Evolutionary conservation across 2,329 filamentous ascomycete genomes (phyloP).

Genomic region (Lecanicillium sp.): DNA sequence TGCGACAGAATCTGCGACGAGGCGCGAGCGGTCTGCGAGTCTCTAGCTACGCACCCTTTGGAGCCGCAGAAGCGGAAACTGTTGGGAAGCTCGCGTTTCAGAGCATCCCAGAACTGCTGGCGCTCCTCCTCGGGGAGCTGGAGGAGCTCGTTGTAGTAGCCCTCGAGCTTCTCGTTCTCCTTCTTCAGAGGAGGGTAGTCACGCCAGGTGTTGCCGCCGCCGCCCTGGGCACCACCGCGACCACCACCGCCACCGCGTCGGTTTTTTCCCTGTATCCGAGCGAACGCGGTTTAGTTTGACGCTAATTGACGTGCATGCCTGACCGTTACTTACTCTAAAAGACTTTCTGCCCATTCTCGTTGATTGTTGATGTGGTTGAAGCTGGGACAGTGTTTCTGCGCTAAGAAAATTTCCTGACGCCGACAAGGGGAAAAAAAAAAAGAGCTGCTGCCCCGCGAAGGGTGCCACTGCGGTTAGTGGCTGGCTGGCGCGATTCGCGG

Average conservation of each 20-base stretch:
- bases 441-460: constrained; percentile 8
- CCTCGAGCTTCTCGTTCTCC: constrained; percentile 77
- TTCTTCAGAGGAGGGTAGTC: constrained; percentile 52
- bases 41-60: constrained; percentile 57
- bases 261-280: constrained; percentile 26
- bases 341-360: constrained; percentile 9
- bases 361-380: constrained; percentile 4
- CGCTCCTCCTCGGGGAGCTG: constrained; percentile 74
- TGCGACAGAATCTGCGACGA: not conserved
- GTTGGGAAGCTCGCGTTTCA: constrained; percentile 84
- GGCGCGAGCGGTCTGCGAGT: not conserved
- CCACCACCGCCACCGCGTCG: constrained; percentile 32
- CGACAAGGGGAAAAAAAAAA: not conserved
- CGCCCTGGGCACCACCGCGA: constrained; percentile 22
- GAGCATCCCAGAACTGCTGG: constrained; percentile 73
- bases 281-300: not conserved
- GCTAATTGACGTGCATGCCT: not conserved
- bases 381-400: not conserved
- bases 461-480: not conserved
- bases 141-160: constrained; percentile 75
- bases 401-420: constrained; percentile 11
- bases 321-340: constrained; percentile 10
- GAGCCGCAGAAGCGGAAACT: constrained; percentile 97
- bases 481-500: not conserved
- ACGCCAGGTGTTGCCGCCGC: constrained; percentile 24